Conservation (phyloP, 2,329 filamentous ascomycete genomes). For the Microcyclosporella mali region DNA sequence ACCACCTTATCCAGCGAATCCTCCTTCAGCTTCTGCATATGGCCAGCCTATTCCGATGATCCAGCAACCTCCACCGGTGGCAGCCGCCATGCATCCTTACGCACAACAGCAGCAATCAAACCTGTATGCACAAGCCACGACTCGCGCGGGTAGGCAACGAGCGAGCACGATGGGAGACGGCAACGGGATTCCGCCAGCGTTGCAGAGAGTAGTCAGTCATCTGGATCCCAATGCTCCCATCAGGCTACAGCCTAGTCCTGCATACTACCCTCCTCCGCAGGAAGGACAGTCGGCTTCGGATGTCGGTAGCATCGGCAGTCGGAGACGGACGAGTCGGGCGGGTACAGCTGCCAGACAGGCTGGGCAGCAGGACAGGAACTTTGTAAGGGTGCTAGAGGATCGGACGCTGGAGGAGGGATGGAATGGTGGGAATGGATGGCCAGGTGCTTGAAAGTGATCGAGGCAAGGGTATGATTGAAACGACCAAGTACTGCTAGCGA, state of each 20-base stretch:
- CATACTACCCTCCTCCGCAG: conserved; percentile 89
- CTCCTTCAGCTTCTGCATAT: conserved; percentile 50
- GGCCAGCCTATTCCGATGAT: conserved; percentile 66
- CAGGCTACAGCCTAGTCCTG: conserved; percentile 86
- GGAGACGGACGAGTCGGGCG: conserved; percentile 60
- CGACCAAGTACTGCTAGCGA: not conserved
- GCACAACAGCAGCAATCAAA: conserved; percentile 57
- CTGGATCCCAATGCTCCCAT: conserved; percentile 93
- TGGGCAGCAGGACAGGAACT: conserved; percentile 58
- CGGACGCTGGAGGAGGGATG: conserved; percentile 86
- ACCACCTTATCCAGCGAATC: conserved; percentile 73
- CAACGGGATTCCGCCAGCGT: conserved; percentile 78
- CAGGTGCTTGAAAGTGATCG: conserved; percentile 11
- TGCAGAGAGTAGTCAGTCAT: conserved; percentile 92
- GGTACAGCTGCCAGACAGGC: conserved; percentile 30
- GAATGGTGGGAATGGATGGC: conserved; percentile 25
- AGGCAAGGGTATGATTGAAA: not conserved
- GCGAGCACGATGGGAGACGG: conserved; percentile 89
- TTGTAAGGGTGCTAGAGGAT: conserved; percentile 91
- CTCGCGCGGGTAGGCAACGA: conserved; percentile 74
- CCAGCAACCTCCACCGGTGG: conserved; percentile 44
- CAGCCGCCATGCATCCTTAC: conserved; percentile 28
- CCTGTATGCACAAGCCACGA: conserved; percentile 66
- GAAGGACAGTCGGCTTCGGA: conserved; percentile 69
- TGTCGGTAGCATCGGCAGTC: conserved; percentile 60